A percentile compares a stretch with the other conserved stretches of the same genome.
These are phyloP conservation scores for Hymenotorrendiella dingleyae DNA, from an alignment of 2,329 filamentous ascomycete genomes.

Conservation along the genomic window DNA sequence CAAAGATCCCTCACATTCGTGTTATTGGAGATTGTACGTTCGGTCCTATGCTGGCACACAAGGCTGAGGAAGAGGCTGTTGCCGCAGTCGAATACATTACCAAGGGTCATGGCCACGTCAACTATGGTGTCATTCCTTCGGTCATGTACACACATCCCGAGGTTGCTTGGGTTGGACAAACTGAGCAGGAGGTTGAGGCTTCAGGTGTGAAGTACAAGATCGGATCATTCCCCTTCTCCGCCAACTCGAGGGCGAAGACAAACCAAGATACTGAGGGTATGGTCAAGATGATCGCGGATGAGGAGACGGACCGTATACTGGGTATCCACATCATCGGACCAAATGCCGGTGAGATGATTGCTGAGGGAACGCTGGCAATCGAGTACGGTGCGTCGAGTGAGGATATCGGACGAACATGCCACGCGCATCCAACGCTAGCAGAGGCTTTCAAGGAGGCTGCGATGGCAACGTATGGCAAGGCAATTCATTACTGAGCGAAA, in stretches of 20 bases:
- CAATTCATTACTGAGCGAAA: slow-evolving; percentile 78
- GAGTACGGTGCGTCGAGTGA: slow-evolving; percentile 96
- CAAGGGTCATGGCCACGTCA: slow-evolving; percentile 97
- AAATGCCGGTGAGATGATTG: slow-evolving; percentile 98
- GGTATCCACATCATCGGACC: slow-evolving; percentile 95
- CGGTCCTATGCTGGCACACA: slow-evolving; percentile 98
- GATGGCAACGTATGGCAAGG: slow-evolving; percentile 93
- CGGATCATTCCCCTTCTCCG: slow-evolving; percentile 93
- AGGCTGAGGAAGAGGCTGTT: slow-evolving; percentile 96
- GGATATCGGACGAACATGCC: slow-evolving; percentile 90
- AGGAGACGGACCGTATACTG: slow-evolving; percentile 91
- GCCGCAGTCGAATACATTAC: slow-evolving; percentile 95
- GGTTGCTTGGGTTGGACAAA: slow-evolving; percentile 97
- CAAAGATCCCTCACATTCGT: slow-evolving; percentile 93
- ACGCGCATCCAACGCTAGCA: slow-evolving; percentile 80
- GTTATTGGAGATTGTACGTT: slow-evolving; percentile 96
- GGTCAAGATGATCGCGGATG: slow-evolving; percentile 95
- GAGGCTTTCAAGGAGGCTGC: slow-evolving; percentile 99
- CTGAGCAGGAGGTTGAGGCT: slow-evolving; percentile 90
- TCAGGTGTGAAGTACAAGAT: slow-evolving; percentile 86
- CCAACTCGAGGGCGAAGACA: slow-evolving; percentile 98
- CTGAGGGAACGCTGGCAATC: slow-evolving; percentile 87
- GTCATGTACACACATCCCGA: slow-evolving; percentile 99
- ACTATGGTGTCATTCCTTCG: slow-evolving; percentile 94
- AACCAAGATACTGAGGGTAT: slow-evolving; percentile 93